A percentile compares a stretch with the other conserved stretches of the same genome.
These are phyloP conservation scores for Termitomyces sp. DNA, from an alignment of 768 basidiomycete species.

Conservation along the genomic window DNA sequence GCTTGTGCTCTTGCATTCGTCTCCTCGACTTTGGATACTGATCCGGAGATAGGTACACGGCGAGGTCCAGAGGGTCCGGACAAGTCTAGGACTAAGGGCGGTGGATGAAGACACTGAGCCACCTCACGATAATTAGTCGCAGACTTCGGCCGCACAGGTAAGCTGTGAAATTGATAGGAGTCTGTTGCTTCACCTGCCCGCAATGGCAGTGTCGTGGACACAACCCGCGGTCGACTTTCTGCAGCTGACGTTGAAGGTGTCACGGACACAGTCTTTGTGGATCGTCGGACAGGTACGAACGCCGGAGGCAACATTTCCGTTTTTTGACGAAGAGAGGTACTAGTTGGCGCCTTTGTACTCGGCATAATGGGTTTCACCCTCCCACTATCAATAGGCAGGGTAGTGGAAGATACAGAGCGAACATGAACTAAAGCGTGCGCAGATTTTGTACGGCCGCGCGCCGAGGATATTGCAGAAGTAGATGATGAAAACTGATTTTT, in stretches of 20 bases:
- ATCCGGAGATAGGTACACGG: conserved; percentile 8
- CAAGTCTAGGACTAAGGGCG: not conserved
- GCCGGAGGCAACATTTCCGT: conserved; percentile 22
- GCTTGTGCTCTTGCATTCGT: not conserved
- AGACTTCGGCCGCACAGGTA: conserved; percentile 10
- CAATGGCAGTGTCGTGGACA: conserved; percentile 5
- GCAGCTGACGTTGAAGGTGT: conserved; percentile 13
- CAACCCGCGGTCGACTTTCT: conserved; percentile 10
- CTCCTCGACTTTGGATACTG: not conserved
- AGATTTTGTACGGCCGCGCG: conserved; percentile 12
- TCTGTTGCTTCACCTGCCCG: not conserved
- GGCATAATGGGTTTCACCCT: conserved; percentile 5
- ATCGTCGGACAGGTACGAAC: conserved; percentile 23
- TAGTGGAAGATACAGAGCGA: conserved; percentile 24
- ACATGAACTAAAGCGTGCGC: conserved; percentile 11
- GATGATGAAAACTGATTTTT: conserved; percentile 16
- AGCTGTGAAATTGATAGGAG: not conserved
- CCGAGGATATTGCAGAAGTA: conserved; percentile 19
- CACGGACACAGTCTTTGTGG: conserved; percentile 7
- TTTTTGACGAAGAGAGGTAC: conserved; percentile 13
- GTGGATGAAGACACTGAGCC: conserved; percentile 6
- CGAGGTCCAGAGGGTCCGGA: conserved; percentile 11
- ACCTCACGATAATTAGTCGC: conserved; percentile 6
- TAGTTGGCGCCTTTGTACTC: not conserved
- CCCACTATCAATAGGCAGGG: conserved; percentile 11